Evolutionary conservation across 441 rosid species (phyloP), one percentile per base, ranked within the genome.

Genomic region (Capsella rubella): DNA sequence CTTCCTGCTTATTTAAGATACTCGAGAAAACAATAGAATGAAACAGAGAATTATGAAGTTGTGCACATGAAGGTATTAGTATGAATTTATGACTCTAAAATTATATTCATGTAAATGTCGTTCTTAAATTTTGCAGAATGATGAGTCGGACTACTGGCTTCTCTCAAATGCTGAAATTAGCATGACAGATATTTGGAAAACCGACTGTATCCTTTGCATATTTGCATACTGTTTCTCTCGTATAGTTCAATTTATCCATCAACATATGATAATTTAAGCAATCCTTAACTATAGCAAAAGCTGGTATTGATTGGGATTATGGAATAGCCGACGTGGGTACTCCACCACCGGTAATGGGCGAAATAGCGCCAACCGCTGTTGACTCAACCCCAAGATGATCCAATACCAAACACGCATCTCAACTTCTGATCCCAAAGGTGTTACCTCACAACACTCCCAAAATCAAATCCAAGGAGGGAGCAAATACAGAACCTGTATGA

Each of bases 181-280:
- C 87, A 89, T 95, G 79, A 89, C 99, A 2, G 97, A 95, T 79
- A 84, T 88, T 76, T 95, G 99, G 99, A 87, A 84, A 78, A 80
- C 90, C 4, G 97, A 89, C 75, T 60, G 99, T 95, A 90, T 92
- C 96, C 97, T 92, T 77, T 51, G 31, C 2, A 39, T 28, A 54
- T 52, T 5, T 63, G 51, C 69, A 69, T 62, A n/a, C 18, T 51
- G 64, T 29, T 52, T 72, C 27, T 53, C 43, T 57, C 62, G 12
- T 6, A 12, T 16, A 10, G 9, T 21, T 65, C 35, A 58, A 11
- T 31, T 51, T 21, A 27, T 51, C 3, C n/a, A 25, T 51, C 2
- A 40, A 16, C 49, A 21, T 29, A 25, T 13, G 10, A 47, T 71
- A 31, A 35, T 35, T 35, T 52, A 51, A 37, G 58, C 46, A 59